Conservation (phyloP, 73 alveolate species). For the Symbiodinium natans region DNA sequence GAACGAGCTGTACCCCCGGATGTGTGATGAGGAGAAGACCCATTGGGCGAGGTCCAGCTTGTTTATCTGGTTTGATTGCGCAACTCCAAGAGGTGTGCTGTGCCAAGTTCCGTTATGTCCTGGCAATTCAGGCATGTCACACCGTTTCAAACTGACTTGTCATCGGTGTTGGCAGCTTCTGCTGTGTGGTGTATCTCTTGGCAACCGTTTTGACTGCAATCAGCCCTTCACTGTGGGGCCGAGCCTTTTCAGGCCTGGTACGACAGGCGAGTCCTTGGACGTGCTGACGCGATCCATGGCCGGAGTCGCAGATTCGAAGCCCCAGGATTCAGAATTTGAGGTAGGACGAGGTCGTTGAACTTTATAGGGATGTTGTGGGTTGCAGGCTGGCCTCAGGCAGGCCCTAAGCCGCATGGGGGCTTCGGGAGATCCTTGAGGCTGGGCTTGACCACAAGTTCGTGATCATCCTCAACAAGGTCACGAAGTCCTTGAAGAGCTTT, state of each 20-base stretch:
- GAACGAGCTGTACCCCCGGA: too few species aligned
- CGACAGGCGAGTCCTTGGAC: constrained; percentile 88
- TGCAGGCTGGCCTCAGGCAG: background rate
- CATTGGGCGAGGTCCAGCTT: too few species aligned
- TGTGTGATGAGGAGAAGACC: too few species aligned
- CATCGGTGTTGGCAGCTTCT: too few species aligned
- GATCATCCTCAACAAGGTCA: constrained; percentile 69
- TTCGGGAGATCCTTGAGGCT: constrained; percentile 14
- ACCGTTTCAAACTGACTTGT: too few species aligned
- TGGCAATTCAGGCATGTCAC: too few species aligned
- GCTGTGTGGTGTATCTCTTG: too few species aligned
- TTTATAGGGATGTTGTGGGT: background rate
- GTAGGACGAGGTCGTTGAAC: background rate
- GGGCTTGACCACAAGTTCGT: constrained; percentile 84
- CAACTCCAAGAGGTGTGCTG: too few species aligned
- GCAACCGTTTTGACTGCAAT: too few species aligned
- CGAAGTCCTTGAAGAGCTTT: background rate
- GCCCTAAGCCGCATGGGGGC: background rate
- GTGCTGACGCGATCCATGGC: constrained; percentile 80
- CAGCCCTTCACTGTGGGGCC: too few species aligned
- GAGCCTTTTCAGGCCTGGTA: constrained; percentile 34
- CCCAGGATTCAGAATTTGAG: background rate
- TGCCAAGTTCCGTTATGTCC: too few species aligned
- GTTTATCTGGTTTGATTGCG: too few species aligned
- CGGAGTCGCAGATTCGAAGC: background rate